phyloP scores from a whole-genome alignment of 192 early-diverging fungal species.

The Coemansia reversa region DNA sequence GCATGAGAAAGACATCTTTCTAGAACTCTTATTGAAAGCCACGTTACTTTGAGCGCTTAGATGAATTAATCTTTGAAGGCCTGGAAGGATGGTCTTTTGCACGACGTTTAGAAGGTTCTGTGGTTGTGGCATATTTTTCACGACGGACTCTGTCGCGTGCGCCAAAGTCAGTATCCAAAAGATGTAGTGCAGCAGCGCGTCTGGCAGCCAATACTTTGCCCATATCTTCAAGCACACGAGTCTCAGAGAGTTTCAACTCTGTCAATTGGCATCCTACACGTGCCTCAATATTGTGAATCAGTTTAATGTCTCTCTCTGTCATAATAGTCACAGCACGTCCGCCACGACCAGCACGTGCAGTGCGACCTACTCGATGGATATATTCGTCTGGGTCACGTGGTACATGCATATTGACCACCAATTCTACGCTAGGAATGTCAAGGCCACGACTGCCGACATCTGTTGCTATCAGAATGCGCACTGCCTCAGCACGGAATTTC shows the following conservation, averaged over 20 bases:
- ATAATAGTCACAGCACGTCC: constrained; percentile 88
- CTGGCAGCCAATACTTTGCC: constrained; percentile 86
- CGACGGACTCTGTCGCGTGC: constrained; percentile 39
- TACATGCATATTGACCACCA: constrained; percentile 95
- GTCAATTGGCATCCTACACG: constrained; percentile 80
- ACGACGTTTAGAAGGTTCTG: background rate
- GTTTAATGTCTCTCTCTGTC: constrained; percentile 79
- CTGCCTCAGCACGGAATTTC: constrained; percentile 86
- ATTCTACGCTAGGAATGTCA: constrained; percentile 91
- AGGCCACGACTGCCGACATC: constrained; percentile 98
- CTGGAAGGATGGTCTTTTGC: background rate
- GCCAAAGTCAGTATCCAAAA: constrained; percentile 51
- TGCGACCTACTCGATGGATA: constrained; percentile 97
- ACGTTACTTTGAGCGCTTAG: constrained; percentile 5
- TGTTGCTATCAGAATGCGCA: constrained; percentile 89
- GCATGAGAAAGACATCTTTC: background rate
- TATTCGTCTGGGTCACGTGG: constrained; percentile 95
- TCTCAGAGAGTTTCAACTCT: constrained; percentile 75
- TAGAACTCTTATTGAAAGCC: background rate
- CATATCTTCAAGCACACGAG: constrained; percentile 79
- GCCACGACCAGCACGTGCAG: constrained; percentile 92
- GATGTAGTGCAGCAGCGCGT: constrained; percentile 65
- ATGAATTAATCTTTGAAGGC: background rate
- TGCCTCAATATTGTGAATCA: constrained; percentile 89
- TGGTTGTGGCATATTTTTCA: constrained; percentile 21